Evolutionary conservation across 2,329 filamentous ascomycete genomes (phyloP).

Genomic region (Cercospora berteroae): DNA sequence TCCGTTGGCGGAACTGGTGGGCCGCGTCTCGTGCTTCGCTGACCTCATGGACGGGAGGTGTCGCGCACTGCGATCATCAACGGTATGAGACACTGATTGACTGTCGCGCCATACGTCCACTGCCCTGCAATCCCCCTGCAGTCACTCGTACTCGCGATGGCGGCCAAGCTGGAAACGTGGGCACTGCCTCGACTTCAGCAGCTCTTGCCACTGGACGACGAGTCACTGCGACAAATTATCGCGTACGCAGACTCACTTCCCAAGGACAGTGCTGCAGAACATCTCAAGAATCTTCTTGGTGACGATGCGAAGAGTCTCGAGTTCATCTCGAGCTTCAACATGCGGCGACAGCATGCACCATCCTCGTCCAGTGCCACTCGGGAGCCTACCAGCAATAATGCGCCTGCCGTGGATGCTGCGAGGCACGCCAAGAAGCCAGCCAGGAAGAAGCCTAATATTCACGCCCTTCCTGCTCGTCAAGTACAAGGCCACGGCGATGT

Average conservation of each 20-base stretch:
- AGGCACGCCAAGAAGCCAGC: slow-evolving; percentile 22
- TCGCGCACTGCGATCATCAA: not conserved
- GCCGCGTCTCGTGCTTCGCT: not conserved
- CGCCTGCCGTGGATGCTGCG: slow-evolving; percentile 26
- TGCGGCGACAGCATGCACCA: slow-evolving; percentile 50
- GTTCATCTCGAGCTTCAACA: slow-evolving; percentile 74
- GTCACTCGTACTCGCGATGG: slow-evolving; percentile 16
- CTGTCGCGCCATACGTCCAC: not conserved
- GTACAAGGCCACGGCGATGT: slow-evolving; percentile 62
- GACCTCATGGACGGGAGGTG: not conserved
- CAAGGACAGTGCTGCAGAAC: slow-evolving; percentile 73
- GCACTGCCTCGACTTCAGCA: slow-evolving; percentile 70
- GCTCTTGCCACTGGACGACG: slow-evolving; percentile 80
- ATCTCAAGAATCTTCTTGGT: slow-evolving; percentile 84
- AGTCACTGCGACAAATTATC: slow-evolving; percentile 79
- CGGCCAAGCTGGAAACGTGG: slow-evolving; percentile 45
- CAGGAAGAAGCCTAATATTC: slow-evolving; percentile 45
- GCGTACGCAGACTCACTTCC: slow-evolving; percentile 76
- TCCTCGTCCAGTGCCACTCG: slow-evolving; percentile 7
- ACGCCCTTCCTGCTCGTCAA: slow-evolving; percentile 42
- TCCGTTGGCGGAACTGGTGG: not conserved
- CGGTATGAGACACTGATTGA: not conserved
- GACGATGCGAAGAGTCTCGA: slow-evolving; percentile 74
- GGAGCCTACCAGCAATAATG: slow-evolving; percentile 2
- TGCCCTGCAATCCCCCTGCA: not conserved